Conservation (phyloP, 2,329 filamentous ascomycete genomes). For the Cercospora berteroae region DNA sequence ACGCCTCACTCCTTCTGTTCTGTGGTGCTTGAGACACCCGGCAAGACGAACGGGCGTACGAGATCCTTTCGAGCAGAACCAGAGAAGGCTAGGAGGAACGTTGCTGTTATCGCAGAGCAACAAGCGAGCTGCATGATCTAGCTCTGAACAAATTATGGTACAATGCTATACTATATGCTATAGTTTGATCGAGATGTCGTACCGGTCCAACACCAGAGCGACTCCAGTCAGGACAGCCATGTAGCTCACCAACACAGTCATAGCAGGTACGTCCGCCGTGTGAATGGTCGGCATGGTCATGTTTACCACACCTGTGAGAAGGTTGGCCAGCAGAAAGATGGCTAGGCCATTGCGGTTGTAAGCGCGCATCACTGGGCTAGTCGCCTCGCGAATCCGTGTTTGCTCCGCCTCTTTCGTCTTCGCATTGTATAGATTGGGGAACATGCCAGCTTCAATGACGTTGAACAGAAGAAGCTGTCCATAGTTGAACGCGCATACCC, state of each 20-base stretch:
- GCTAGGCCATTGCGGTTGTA: conserved; percentile 87
- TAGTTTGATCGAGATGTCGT: conserved; percentile 69
- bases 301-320: conserved; percentile 87
- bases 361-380: conserved; percentile 75
- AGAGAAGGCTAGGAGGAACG: not conserved
- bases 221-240: conserved; percentile 63
- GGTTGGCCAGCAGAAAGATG: conserved; percentile 82
- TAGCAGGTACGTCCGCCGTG: conserved; percentile 61
- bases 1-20: not conserved
- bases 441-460: conserved; percentile 72
- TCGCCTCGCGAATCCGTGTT: conserved; percentile 65
- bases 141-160: not conserved
- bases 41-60: not conserved
- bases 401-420: conserved; percentile 56
- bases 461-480: conserved; percentile 78
- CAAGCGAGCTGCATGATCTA: not conserved
- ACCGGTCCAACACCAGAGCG: conserved; percentile 65
- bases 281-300: conserved; percentile 80
- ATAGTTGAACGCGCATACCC: conserved; percentile 89
- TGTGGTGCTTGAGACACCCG: not conserved
- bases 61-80: not conserved
- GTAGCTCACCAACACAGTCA: conserved; percentile 74
- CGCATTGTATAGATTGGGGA: conserved; percentile 67
- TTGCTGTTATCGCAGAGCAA: not conserved
- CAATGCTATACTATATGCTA: conserved; percentile 38